phyloP scores from a whole-genome alignment of 2,329 filamentous ascomycete species.

The Trichoderma atrobrunneum region DNA sequence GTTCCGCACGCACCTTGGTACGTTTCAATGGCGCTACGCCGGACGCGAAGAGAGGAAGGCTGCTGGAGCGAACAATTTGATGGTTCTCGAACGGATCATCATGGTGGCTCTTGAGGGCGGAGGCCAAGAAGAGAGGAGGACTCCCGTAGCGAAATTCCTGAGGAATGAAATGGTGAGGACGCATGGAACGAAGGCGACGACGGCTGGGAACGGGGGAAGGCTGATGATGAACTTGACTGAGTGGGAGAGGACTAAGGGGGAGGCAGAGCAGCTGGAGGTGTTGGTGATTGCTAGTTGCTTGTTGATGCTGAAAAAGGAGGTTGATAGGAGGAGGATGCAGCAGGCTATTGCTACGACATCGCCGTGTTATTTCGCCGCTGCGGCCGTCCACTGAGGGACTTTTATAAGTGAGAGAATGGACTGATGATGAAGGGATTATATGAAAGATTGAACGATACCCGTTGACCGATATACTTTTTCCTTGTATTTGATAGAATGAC shows the following conservation, averaged over 20 bases:
- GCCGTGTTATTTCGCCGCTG: background rate
- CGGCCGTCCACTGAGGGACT: conserved; percentile 10
- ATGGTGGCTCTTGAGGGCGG: conserved; percentile 30
- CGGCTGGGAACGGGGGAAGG: conserved; percentile 51
- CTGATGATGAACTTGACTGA: conserved; percentile 43
- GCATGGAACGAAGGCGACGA: conserved; percentile 35
- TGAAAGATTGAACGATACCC: background rate
- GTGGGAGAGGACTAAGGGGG: conserved; percentile 35
- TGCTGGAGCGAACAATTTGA: conserved; percentile 39
- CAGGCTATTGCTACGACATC: conserved; percentile 46
- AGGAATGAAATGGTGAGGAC: conserved; percentile 41
- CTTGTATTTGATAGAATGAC: background rate
- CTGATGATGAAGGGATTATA: background rate
- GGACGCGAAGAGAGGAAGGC: conserved; percentile 44
- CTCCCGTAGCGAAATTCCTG: conserved; percentile 43
- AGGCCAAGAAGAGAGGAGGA: conserved; percentile 31
- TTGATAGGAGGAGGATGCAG: conserved; percentile 53
- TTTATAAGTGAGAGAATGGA: background rate
- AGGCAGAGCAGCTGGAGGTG: conserved; percentile 43
- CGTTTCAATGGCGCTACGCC: conserved; percentile 57
- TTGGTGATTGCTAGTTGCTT: conserved; percentile 56
- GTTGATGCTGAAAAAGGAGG: conserved; percentile 64
- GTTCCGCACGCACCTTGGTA: conserved; percentile 48
- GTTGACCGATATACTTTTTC: background rate
- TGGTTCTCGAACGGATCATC: conserved; percentile 52